phyloP scores from a whole-genome alignment of 2,329 filamentous ascomycete species.

The Epichloe gansuensis region DNA sequence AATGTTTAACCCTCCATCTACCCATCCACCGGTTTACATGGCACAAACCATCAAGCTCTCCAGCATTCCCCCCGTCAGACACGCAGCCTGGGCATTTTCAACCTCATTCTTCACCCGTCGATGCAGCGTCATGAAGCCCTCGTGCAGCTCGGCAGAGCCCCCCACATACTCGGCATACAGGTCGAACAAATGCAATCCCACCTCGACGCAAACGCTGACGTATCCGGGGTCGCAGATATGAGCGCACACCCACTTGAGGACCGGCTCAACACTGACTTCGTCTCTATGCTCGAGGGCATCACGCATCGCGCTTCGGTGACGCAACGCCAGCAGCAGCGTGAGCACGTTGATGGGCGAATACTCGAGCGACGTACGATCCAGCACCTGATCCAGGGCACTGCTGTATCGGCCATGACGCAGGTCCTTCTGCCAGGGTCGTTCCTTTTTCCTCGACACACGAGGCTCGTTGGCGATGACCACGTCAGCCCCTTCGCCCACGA shows the following conservation, averaged over 20 bases:
- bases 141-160: constrained; percentile 59
- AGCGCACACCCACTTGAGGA: constrained; percentile 70
- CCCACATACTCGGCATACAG: constrained; percentile 76
- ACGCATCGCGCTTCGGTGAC: constrained; percentile 75
- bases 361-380: constrained; percentile 40
- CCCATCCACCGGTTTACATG: not conserved
- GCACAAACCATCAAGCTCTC: constrained; percentile 43
- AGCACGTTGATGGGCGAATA: constrained; percentile 51
- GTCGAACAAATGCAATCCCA: constrained; percentile 70
- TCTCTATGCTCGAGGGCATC: constrained; percentile 70
- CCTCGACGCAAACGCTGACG: constrained; percentile 68
- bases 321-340: constrained; percentile 69
- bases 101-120: constrained; percentile 62
- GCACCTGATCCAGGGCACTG: constrained; percentile 65
- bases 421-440: constrained; percentile 67
- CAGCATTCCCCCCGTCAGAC: constrained; percentile 76
- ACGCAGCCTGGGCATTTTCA: constrained; percentile 71
- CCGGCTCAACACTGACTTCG: constrained; percentile 66
- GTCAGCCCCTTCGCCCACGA: constrained; percentile 72
- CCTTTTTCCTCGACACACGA: constrained; percentile 38
- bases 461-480: constrained; percentile 72
- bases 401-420: constrained; percentile 68
- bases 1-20: not conserved
- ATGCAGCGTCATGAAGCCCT: constrained; percentile 55
- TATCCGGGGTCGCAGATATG: constrained; percentile 76